phyloP scores from a whole-genome alignment of 345 rosid genomes.

The Corchorus capsularis region DNA sequence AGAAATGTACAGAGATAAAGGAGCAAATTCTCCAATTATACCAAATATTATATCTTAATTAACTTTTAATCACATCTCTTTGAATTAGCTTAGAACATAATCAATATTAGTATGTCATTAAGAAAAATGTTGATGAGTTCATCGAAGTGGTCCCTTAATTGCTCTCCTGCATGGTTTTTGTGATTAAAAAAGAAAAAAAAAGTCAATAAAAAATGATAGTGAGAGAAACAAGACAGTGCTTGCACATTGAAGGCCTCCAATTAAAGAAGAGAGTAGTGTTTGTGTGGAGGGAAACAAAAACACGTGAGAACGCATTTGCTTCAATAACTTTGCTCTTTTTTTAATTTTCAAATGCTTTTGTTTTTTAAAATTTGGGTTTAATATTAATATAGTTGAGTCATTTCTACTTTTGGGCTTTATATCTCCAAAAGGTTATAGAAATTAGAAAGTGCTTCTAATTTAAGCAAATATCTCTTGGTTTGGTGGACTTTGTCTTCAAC shows the following conservation, averaged over 20 bases:
- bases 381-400: neutral
- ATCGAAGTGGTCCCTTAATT: too few species aligned
- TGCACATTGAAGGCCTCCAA: neutral
- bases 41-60: too few species aligned
- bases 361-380: neutral
- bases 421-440: neutral
- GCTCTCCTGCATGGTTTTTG: too few species aligned
- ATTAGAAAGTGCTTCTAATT: neutral
- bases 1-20: too few species aligned
- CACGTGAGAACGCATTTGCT: constrained; percentile 40
- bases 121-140: too few species aligned
- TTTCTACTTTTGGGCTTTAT: neutral
- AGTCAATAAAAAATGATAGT: neutral
- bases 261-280: constrained; percentile 7
- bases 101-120: too few species aligned
- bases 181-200: neutral
- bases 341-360: neutral
- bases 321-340: neutral
- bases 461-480: neutral
- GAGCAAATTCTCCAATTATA: too few species aligned
- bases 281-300: constrained; percentile 38
- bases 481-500: neutral
- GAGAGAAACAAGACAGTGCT: constrained; percentile 14
- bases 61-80: too few species aligned
- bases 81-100: too few species aligned